Evolutionary conservation across 257 asterid species (phyloP), one percentile per base, ranked within the genome.

Genomic region (Primulina eburnea): DNA sequence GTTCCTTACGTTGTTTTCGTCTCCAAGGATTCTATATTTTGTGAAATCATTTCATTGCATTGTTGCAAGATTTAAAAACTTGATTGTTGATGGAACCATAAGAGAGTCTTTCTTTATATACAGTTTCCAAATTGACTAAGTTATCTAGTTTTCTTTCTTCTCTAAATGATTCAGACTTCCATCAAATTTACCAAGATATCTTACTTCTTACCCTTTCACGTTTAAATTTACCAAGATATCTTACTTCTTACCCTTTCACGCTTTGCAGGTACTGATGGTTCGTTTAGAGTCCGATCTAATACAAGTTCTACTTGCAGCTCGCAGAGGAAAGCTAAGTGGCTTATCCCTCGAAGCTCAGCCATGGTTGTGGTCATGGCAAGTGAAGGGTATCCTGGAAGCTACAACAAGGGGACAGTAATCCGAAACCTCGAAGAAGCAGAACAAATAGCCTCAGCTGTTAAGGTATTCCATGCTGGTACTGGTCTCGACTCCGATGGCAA

Each of bases 291-390:
- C 97, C 6, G 98, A 92, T 76, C 78, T 92, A 61, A 88, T 81
- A 0, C 88, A 86, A 82, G 88, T 92, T 20, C 75, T 92, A 69
- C 84, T 92, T 7, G 95, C 96, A 38, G 97, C 97, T 34, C 85
- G 95, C 78, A 84, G 68, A 75, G 97, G 97, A 64, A 80, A 88
- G 68, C 87, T 90, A 7, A 76, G 72, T 3, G 83, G 79, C 7
- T 74, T 88, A 64, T 75, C 96, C 16, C 78, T 92, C 2, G 81
- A 87, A 21, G 92, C 35, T 87, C 97, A 6, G 95, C 97, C 71
- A 88, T 92, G 97, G 96, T 90, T 28, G 97, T 92, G 56, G 98
- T 92, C 33, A 90, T 92, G 97, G 98, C 98, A 62, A 90, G 95
- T 56, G 82, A 88, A 8, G 98, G 98, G n/a, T 92, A 92, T 82